Conservation (phyloP, 2,329 filamentous ascomycete species). For the Neofusicoccum kwambonambiense region DNA sequence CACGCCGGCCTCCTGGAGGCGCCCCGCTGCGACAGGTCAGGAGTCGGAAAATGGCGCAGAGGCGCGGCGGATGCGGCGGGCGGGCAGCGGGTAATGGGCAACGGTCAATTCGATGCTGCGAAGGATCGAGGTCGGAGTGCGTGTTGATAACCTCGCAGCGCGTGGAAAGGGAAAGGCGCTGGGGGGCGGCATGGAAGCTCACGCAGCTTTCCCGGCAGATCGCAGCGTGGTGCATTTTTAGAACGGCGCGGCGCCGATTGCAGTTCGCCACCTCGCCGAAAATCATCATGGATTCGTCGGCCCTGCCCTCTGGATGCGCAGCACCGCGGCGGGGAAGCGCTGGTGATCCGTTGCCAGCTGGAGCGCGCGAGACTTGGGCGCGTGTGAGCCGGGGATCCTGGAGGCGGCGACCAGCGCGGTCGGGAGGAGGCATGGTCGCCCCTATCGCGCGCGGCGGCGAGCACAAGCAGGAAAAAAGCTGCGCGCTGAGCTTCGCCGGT, state of each 20-base stretch:
- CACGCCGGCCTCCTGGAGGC: constrained; percentile 5
- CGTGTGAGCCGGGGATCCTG: background rate
- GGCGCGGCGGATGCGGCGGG: background rate
- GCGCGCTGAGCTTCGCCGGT: background rate
- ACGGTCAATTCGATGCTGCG: background rate
- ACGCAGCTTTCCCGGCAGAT: constrained; percentile 14
- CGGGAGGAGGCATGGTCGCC: background rate
- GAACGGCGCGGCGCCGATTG: constrained; percentile 14
- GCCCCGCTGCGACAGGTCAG: constrained; percentile 14
- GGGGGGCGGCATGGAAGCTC: constrained; percentile 6
- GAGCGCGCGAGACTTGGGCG: background rate
- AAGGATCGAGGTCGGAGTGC: background rate
- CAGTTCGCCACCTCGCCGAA: constrained; percentile 15
- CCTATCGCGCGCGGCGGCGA: background rate
- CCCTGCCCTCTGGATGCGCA: constrained; percentile 3
- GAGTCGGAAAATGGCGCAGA: constrained; percentile 11
- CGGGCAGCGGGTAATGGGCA: background rate
- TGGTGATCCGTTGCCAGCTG: constrained; percentile 6
- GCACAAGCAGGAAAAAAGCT: constrained; percentile 3
- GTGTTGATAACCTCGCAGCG: background rate
- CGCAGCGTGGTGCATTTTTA: background rate
- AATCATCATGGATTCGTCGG: constrained; percentile 7
- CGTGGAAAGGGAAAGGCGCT: constrained; percentile 8
- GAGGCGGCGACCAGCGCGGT: background rate
- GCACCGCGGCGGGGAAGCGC: constrained; percentile 7